Evolutionary conservation across 1,139 yeast genomes (phyloP).

Genomic region (Sugiyamaella pinicola): DNA sequence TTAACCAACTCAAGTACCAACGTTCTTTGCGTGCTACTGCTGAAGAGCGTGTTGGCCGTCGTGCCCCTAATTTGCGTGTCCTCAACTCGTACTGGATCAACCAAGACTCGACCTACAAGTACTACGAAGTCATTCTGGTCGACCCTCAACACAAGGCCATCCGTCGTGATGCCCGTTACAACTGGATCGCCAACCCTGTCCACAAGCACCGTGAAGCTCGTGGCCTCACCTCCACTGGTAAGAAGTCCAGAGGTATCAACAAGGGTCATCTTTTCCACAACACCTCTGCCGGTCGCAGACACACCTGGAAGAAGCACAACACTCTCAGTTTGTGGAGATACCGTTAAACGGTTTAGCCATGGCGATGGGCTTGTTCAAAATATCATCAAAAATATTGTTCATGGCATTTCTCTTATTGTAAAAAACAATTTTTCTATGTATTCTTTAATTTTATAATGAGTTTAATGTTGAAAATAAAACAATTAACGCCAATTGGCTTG

Average conservation of each 20-base stretch:
- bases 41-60: slow-evolving; percentile 99
- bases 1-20: slow-evolving; percentile 98
- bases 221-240: slow-evolving; percentile 98
- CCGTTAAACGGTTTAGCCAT: slow-evolving; percentile 59
- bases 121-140: slow-evolving; percentile 94
- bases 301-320: slow-evolving; percentile 99
- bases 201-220: slow-evolving; percentile 99
- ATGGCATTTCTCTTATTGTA: slow-evolving; percentile 2
- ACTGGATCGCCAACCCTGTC: slow-evolving; percentile 99
- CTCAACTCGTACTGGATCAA: slow-evolving; percentile 99
- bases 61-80: slow-evolving; percentile 98
- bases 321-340: slow-evolving; percentile 99
- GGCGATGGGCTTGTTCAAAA: no score
- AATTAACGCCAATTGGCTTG: neutral
- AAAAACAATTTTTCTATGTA: neutral
- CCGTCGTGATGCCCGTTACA: slow-evolving; percentile 98
- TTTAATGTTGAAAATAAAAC: slow-evolving; percentile 5
- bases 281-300: slow-evolving; percentile 96
- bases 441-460: slow-evolving; percentile 4
- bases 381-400: slow-evolving; percentile 8
- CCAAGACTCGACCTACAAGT: slow-evolving; percentile 99
- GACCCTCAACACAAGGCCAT: slow-evolving; percentile 99
- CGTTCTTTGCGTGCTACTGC: slow-evolving; percentile 97
- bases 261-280: slow-evolving; percentile 99
- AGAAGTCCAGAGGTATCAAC: slow-evolving; percentile 99